Evolutionary conservation across 768 basidiomycete species (phyloP).

Genomic region (Suillus occidentalis): DNA sequence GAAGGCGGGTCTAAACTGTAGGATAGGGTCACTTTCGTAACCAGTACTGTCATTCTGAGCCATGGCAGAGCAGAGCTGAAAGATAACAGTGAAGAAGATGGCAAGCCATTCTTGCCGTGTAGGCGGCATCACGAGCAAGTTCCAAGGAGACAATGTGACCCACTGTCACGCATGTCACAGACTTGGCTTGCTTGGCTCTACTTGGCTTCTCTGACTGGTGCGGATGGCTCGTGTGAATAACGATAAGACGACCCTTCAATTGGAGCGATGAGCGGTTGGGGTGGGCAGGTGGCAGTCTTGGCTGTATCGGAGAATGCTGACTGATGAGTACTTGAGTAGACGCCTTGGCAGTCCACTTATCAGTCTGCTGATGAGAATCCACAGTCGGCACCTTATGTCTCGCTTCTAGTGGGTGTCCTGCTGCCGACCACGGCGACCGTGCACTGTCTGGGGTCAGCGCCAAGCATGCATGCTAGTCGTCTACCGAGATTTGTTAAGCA

Average conservation of each 20-base stretch:
- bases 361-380: not conserved
- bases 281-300: not conserved
- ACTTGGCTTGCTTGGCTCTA: slow-evolving; percentile 4
- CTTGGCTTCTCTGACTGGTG: not conserved
- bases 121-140: not conserved
- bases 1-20: slow-evolving; percentile 75
- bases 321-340: too few species aligned
- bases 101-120: not conserved
- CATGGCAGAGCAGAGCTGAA: slow-evolving; percentile 20
- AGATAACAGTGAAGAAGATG: slow-evolving; percentile 10
- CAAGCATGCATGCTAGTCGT: too few species aligned
- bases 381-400: too few species aligned
- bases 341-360: not conserved
- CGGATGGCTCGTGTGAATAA: not conserved
- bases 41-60: slow-evolving; percentile 13
- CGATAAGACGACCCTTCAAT: not conserved
- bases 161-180: not conserved
- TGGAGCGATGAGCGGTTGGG: too few species aligned
- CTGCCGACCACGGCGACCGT: too few species aligned
- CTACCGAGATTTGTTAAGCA: not conserved
- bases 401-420: too few species aligned
- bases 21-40: slow-evolving; percentile 64
- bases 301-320: not conserved
- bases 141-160: not conserved
- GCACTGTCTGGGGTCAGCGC: too few species aligned